Percentiles rank a stretch among this genome's conserved stretches.
Evolutionary conservation across 805 yeast genomes (phyloP).

Genomic region (Candida michaelii): DNA sequence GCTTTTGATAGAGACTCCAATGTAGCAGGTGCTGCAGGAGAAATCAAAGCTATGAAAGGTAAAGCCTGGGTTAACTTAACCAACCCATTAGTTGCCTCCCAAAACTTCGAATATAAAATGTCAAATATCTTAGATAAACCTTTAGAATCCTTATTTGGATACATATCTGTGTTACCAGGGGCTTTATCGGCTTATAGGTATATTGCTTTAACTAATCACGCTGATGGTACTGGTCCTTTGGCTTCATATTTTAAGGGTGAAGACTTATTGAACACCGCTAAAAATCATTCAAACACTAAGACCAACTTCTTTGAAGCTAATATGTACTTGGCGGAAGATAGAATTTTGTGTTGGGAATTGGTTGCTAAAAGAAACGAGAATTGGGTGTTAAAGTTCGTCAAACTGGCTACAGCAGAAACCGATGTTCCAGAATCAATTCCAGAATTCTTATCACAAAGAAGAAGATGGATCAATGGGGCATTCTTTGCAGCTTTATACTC

Average conservation of each 20-base stretch:
- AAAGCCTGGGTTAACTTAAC: constrained; percentile 75
- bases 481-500: constrained; percentile 93
- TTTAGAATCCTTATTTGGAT: constrained; percentile 87
- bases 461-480: constrained; percentile 97
- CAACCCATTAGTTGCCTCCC: constrained; percentile 94
- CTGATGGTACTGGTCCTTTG: constrained; percentile 91
- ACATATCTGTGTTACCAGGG: constrained; percentile 91
- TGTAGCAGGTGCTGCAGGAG: constrained; percentile 99
- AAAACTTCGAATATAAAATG: constrained; percentile 94
- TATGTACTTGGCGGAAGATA: constrained; percentile 96
- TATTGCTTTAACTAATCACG: constrained; percentile 79
- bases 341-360: constrained; percentile 94
- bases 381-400: constrained; percentile 91
- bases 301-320: constrained; percentile 91
- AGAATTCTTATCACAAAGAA: constrained; percentile 85
- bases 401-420: constrained; percentile 92
- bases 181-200: constrained; percentile 94
- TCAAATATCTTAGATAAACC: constrained; percentile 96
- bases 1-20: constrained; percentile 95
- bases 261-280: constrained; percentile 34
- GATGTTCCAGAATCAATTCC: constrained; percentile 90
- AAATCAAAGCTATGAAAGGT: constrained; percentile 93
- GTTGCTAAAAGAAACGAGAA: constrained; percentile 80
- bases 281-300: constrained; percentile 34
- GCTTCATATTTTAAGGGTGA: constrained; percentile 91